Evolutionary conservation across 1,284 basidiomycete genomes (phyloP), one percentile per base, ranked within the genome.

Genomic region (Tilletia walkeri): DNA sequence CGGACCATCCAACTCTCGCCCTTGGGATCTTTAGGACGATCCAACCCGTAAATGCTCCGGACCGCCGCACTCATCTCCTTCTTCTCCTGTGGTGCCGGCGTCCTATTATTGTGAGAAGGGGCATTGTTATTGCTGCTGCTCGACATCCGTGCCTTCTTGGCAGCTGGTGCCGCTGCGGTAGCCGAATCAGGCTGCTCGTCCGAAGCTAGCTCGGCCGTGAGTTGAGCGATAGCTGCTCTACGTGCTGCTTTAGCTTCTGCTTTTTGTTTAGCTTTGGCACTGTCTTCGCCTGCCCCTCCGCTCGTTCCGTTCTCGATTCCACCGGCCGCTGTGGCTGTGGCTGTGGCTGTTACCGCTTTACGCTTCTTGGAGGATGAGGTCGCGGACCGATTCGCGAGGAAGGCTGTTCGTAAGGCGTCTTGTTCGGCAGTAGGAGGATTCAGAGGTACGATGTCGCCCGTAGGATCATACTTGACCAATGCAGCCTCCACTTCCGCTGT

Each of bases 401-500:
- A 73, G n/a, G 69, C 73, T 2, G 68, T 67, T 34, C 77, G 72
- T 73, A 78, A 72, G 49, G 69, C 71, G 1, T 47, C 54, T 59
- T 78, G 70, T 54, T 78, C 75, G 3, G 56, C 65, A 3, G 53
- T 45, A 0, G 67, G 20, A 2, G 79, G 79, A 45, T 82, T 80
- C 63, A 82, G 71, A 4, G 72, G 71, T 3, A 80, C 75, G 4
- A 82, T 69, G 20, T 76, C 70, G 2, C 53, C 70, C 0, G 69
- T 74, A 4, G 45, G 65, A 24, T 66, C 41, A 24, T 66, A 66
- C 14, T 30, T 18, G 50, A 20, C 4, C 38, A n/a, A 41, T 24
- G 14, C 69, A 39, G 30, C 16, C n/a, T 63, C 30, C 16, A 41
- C 59, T 16, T 63, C 36, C 59, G 59, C 59, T 6, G 7, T 18